Evolutionary conservation across 306 rosid species (phyloP).

Genomic region (Dalbergia cultrata): DNA sequence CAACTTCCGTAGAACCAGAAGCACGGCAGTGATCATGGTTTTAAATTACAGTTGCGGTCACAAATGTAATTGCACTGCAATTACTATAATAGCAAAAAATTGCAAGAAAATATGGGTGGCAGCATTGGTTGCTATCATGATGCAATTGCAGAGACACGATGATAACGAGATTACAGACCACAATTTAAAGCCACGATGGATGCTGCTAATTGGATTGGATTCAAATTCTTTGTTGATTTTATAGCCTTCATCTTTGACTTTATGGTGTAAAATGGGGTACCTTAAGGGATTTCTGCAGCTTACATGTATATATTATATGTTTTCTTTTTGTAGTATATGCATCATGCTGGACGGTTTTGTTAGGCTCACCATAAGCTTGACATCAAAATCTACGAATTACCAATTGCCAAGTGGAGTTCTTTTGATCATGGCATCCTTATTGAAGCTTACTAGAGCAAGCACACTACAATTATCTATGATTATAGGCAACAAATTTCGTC

Average conservation of each 20-base stretch:
- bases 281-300: neutral
- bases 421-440: slow-evolving; percentile 16
- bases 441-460: neutral
- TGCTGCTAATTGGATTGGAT: neutral
- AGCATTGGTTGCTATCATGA: no score
- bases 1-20: slow-evolving; percentile 55
- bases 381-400: neutral
- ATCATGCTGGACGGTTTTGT: neutral
- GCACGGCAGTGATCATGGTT: slow-evolving; percentile 47
- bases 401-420: slow-evolving; percentile 10
- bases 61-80: no score
- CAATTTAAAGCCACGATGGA: neutral
- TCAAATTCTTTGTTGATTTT: slow-evolving; percentile 30
- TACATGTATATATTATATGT: neutral
- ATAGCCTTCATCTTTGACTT: slow-evolving; percentile 23
- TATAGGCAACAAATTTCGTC: neutral
- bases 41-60: neutral
- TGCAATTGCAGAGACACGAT: no score
- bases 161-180: no score
- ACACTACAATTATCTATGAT: neutral
- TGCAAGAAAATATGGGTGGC: no score
- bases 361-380: neutral
- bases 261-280: slow-evolving; percentile 27
- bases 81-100: no score
- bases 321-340: neutral